These are phyloP conservation scores for Gaultheria prostrata DNA, from an alignment of 148 eudicot genomes.

Conservation along the genomic window DNA sequence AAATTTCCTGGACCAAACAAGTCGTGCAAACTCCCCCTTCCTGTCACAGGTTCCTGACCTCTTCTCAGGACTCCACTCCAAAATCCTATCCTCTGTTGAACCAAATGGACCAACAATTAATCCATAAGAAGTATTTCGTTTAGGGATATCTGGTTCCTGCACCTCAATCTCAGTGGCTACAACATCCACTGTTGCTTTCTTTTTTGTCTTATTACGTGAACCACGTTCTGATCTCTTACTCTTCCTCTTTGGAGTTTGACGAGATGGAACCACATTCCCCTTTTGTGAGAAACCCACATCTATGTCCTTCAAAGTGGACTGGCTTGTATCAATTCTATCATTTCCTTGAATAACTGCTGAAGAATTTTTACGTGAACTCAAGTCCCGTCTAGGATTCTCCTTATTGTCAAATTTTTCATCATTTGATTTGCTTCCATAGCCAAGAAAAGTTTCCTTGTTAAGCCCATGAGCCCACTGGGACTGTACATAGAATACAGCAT, in stretches of 20 bases:
- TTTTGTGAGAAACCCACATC: conserved; percentile 34
- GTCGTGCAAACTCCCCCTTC: conserved; percentile 81
- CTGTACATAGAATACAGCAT: conserved; percentile 92
- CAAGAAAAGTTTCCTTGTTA: conserved; percentile 60
- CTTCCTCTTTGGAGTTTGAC: conserved; percentile 29
- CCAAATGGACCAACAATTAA: conserved; percentile 94
- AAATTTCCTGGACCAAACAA: conserved; percentile 95
- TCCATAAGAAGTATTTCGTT: conserved; percentile 63
- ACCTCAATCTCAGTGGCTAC: conserved; percentile 35
- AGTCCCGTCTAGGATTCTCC: conserved; percentile 31
- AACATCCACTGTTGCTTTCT: conserved; percentile 29
- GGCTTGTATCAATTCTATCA: conserved; percentile 19
- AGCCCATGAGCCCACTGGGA: conserved; percentile 96
- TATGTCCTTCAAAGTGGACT: conserved; percentile 24
- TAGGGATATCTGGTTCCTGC: conserved; percentile 67
- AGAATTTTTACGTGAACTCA: conserved; percentile 37
- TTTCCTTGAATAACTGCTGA: conserved; percentile 23
- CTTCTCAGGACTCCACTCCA: conserved; percentile 97
- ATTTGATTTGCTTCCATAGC: conserved; percentile 43
- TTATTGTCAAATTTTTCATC: conserved; percentile 28
- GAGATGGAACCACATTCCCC: conserved; percentile 26
- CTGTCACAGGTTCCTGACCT: conserved; percentile 92
- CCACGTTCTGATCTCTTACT: conserved; percentile 50
- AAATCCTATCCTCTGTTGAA: conserved; percentile 62
- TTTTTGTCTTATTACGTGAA: conserved; percentile 40